Evolutionary conservation across 352 stramenopile genomes (phyloP).

Genomic region (Phytophthora litchii): DNA sequence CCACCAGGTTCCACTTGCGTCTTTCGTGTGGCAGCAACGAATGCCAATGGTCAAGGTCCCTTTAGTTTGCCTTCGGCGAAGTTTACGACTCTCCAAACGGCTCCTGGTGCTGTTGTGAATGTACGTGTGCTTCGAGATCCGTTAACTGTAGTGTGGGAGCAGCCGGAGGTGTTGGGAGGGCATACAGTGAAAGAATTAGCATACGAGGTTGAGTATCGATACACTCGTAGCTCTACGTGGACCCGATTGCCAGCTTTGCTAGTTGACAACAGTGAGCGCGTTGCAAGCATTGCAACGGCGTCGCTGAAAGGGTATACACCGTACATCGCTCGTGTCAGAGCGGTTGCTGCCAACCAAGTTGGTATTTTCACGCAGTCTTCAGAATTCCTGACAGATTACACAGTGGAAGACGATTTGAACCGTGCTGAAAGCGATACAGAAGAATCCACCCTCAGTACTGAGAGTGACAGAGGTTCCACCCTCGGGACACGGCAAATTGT

Average conservation of each 20-base stretch:
- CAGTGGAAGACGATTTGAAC: constrained; percentile 1
- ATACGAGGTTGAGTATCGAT: constrained; percentile 61
- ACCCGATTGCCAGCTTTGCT: constrained; percentile 13
- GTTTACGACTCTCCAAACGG: constrained; percentile 35
- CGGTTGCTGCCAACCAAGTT: constrained; percentile 37
- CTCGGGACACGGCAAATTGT: constrained; percentile 23
- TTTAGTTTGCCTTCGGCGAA: constrained; percentile 49
- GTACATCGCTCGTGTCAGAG: constrained; percentile 50
- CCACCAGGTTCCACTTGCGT: constrained; percentile 51
- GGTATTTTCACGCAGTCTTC: constrained; percentile 28
- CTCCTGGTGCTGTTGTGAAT: constrained; percentile 30
- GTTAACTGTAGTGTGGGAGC: constrained; percentile 44
- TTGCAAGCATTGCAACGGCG: constrained; percentile 15
- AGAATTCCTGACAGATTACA: constrained; percentile 49
- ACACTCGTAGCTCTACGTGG: constrained; percentile 51
- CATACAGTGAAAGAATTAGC: constrained; percentile 9
- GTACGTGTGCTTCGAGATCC: constrained; percentile 34
- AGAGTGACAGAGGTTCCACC: not conserved
- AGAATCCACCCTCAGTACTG: not conserved
- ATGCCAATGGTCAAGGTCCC: constrained; percentile 55
- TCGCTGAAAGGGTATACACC: constrained; percentile 41
- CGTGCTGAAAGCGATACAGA: not conserved
- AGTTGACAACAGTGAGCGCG: constrained; percentile 13
- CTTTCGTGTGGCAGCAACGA: constrained; percentile 61
- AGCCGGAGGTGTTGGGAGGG: constrained; percentile 33